These are phyloP conservation scores for Coniochaeta sp. DNA, from an alignment of 2,329 filamentous ascomycete species.

Conservation along the genomic window DNA sequence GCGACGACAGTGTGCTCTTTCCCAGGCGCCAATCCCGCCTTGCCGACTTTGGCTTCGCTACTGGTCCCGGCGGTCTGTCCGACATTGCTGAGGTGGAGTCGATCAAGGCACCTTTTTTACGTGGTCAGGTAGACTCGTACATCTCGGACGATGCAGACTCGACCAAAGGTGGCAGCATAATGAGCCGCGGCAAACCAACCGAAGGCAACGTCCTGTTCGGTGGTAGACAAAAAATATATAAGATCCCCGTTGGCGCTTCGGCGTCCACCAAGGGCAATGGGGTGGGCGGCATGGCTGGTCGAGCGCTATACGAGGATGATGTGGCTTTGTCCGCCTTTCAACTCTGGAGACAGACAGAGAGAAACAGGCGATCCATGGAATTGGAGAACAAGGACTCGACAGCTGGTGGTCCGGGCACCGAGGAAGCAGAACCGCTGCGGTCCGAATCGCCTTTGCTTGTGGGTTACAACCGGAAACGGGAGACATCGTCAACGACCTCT, in stretches of 20 bases:
- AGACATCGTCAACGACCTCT: conserved; percentile 81
- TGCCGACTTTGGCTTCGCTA: conserved; percentile 55
- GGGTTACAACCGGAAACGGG: conserved; percentile 67
- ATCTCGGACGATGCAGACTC: conserved; percentile 61
- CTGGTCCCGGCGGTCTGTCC: conserved; percentile 42
- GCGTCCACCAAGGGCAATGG: conserved; percentile 28
- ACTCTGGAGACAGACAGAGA: conserved; percentile 57
- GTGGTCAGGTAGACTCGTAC: conserved; percentile 57
- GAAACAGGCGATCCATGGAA: conserved; percentile 35
- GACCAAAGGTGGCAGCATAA: conserved; percentile 47
- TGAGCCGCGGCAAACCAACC: conserved; percentile 71
- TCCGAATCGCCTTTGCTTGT: conserved; percentile 50
- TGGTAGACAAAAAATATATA: conserved; percentile 92
- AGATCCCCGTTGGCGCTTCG: conserved; percentile 53
- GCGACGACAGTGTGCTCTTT: conserved; percentile 85
- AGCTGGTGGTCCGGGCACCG: conserved; percentile 24
- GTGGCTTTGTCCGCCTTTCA: conserved; percentile 78
- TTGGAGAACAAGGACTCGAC: conserved; percentile 28
- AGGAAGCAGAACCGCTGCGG: conserved; percentile 32
- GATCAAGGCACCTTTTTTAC: conserved; percentile 52
- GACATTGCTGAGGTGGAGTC: conserved; percentile 93
- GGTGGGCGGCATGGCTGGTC: conserved; percentile 50
- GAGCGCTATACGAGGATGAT: conserved; percentile 79
- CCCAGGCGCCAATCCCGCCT: conserved; percentile 75
- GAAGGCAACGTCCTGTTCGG: conserved; percentile 94